These are phyloP conservation scores for Cordyceps militaris DNA, from an alignment of 2,329 filamentous ascomycete genomes.

Conservation along the genomic window DNA sequence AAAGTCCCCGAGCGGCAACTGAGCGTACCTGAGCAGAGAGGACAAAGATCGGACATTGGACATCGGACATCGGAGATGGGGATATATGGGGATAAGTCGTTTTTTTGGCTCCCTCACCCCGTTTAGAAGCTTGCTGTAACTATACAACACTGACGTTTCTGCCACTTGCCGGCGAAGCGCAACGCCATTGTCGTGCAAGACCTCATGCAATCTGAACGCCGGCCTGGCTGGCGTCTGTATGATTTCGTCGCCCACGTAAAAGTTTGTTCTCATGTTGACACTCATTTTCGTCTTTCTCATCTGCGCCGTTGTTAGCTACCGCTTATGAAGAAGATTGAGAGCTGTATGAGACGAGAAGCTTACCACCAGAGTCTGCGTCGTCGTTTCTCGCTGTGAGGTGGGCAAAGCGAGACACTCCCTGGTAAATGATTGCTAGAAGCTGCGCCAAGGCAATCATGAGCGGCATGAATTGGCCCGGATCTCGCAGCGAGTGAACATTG, in stretches of 20 bases:
- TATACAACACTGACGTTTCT: too few relatives aligned
- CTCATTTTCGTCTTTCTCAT: neutral
- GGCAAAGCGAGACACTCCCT: constrained; percentile 10
- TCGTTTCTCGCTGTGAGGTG: neutral
- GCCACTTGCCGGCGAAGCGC: too few relatives aligned
- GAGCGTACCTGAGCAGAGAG: neutral
- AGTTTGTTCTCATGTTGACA: neutral
- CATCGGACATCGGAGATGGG: neutral
- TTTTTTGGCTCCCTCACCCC: too few relatives aligned
- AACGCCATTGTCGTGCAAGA: too few relatives aligned
- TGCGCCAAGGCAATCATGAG: constrained; percentile 20
- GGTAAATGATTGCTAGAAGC: constrained; percentile 18
- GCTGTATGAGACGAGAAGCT: neutral
- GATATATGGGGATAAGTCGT: neutral
- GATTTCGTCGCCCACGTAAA: neutral
- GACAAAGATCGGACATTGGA: neutral
- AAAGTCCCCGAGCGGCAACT: neutral
- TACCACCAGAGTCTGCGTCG: constrained; percentile 2
- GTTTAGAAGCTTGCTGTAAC: too few relatives aligned
- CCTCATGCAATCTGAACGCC: neutral
- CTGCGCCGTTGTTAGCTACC: neutral
- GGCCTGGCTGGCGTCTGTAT: neutral
- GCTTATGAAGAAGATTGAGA: neutral
- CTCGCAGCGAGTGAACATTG: constrained; percentile 16
- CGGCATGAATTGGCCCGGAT: constrained; percentile 23